Conservation (phyloP, 2,329 filamentous ascomycete genomes). For the Thermothelomyces thermophilus region DNA sequence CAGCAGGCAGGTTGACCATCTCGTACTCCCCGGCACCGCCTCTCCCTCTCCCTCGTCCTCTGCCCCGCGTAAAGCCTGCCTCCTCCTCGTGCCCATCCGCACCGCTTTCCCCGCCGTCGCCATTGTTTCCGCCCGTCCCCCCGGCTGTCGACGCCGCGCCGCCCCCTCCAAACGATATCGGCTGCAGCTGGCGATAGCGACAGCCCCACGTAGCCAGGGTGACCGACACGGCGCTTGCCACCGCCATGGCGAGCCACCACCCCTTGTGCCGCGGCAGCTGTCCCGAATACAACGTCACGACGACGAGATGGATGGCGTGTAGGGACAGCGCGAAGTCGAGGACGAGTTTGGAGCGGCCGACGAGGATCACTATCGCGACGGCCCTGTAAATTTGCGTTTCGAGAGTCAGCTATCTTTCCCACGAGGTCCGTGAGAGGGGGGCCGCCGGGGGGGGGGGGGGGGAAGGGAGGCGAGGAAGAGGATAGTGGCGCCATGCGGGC, state of each 20-base stretch:
- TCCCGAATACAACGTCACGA: conserved; percentile 66
- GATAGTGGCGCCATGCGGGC: background rate
- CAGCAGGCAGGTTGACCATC: conserved; percentile 47
- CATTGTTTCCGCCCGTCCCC: conserved; percentile 20
- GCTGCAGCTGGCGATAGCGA: conserved; percentile 79
- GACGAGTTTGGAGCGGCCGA: conserved; percentile 86
- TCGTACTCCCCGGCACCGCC: conserved; percentile 58
- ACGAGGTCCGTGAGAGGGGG: no score
- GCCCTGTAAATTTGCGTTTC: conserved; percentile 49
- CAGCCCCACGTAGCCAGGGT: conserved; percentile 83
- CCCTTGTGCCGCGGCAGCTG: conserved; percentile 69
- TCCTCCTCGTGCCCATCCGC: conserved; percentile 36
- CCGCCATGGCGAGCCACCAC: conserved; percentile 69
- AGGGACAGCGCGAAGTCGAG: conserved; percentile 91
- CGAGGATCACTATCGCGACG: conserved; percentile 73
- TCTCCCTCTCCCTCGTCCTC: conserved; percentile 45
- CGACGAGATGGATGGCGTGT: conserved; percentile 31
- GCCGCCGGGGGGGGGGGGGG: no score
- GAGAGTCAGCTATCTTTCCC: background rate
- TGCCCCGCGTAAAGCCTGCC: conserved; percentile 43
- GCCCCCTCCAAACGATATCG: conserved; percentile 75
- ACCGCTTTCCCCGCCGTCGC: conserved; percentile 20
- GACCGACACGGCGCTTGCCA: conserved; percentile 40
- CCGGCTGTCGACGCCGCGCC: conserved; percentile 35
- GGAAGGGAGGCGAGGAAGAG: background rate